Evolutionary conservation across 106 monocot genomes (phyloP).

Genomic region (Amphibolis antarctica): DNA sequence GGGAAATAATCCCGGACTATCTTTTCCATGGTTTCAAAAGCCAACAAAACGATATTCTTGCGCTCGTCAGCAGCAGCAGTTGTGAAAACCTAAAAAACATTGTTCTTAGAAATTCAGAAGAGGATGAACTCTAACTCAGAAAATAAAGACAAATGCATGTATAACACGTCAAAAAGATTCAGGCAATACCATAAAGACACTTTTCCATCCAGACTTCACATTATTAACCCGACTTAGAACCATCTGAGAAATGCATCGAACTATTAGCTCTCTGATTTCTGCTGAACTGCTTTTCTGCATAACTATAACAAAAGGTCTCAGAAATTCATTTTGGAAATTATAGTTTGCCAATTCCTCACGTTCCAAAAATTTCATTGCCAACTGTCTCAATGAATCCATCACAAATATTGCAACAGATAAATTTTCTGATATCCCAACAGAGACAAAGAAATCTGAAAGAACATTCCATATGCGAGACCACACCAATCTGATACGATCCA

Average conservation of each 20-base stretch:
- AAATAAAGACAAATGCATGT: background rate
- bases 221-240: conserved; percentile 83
- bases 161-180: background rate
- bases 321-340: conserved; percentile 94
- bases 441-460: conserved; percentile 88
- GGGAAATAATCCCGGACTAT: conserved; percentile 97
- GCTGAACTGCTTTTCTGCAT: conserved; percentile 89
- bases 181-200: conserved; percentile 68
- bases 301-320: conserved; percentile 78
- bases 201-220: conserved; percentile 99
- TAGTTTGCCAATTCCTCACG: conserved; percentile 92
- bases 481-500: conserved; percentile 90
- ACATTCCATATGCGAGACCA: conserved; percentile 98
- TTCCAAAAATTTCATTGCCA: conserved; percentile 95
- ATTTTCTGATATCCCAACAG: conserved; percentile 88
- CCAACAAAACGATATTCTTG: conserved; percentile 78
- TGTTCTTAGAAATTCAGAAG: background rate
- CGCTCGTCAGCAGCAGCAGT: conserved; percentile 86
- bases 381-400: conserved; percentile 93
- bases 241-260: conserved; percentile 93
- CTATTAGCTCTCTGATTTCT: conserved; percentile 82
- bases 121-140: background rate
- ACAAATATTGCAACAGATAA: conserved; percentile 94
- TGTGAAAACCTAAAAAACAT: conserved; percentile 55
- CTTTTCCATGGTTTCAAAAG: conserved; percentile 97